Evolutionary conservation across 1,284 basidiomycete species (phyloP), one percentile per base, ranked within the genome.

Genomic region (Anthracocystis walkeri): DNA sequence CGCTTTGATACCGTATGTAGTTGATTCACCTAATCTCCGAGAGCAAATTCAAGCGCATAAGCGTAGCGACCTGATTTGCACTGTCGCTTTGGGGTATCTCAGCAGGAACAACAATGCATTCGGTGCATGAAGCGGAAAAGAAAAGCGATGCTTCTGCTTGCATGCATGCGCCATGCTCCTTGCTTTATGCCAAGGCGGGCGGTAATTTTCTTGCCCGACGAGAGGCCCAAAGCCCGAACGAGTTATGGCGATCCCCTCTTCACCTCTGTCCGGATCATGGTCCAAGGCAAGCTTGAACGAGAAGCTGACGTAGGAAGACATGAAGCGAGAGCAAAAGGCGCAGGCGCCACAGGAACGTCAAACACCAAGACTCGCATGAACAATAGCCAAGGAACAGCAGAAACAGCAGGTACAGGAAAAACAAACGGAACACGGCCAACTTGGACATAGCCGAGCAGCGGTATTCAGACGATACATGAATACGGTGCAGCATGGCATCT

Each of bases 281-380:
- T 42, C 41, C n/a, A 20, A 42, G n/a, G 7, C 41, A 20, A 42
- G 41, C 14, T 3, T 38, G 35, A 14, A 38, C 41, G 41, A 42
- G 6, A 21, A 42, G 18, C n/a, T 42, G 41, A 42, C 41, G 41
- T 42, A 42, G 41, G 6, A 20, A 20, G 41, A 42, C 41, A 20
- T n/a, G 8, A 42, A 42, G 41, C 41, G n/a, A 42, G 41, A 11
- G 41, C 20, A 21, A 2, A n/a, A 42, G 41, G 41, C 11, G 7
- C n/a, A 42, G 41, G 41, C 41, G 41, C 41, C 41, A 42, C 41
- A 42, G n/a, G 41, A 42, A 42, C 41, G 41, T 42, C 41, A n/a
- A 20, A 42, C 41, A 20, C 41, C 41, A n/a, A 21, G 41, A 42
- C 18, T n/a, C n/a, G 41, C 41, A 42, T 42, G 5, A 21, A n/a